Percentiles rank a stretch among this genome's conserved stretches.
Evolutionary conservation across 176 grass and related monocot species (phyloP).

Genomic region (Melocanna baccifera): DNA sequence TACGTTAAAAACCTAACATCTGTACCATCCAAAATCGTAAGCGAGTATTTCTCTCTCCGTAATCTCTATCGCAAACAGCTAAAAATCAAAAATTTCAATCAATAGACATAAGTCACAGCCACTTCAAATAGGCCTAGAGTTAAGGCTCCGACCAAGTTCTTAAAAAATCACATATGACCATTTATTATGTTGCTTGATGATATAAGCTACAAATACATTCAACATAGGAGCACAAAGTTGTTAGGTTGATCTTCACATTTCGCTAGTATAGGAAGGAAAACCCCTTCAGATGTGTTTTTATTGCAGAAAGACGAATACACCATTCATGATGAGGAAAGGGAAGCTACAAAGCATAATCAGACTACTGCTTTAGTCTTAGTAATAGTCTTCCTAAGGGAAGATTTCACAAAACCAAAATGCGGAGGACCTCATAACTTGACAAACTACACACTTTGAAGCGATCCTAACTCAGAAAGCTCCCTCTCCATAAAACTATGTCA

Average conservation of each 20-base stretch:
- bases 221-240: neutral
- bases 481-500: neutral
- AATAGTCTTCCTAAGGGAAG: neutral
- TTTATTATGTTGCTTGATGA: neutral
- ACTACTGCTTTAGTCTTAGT: too few species aligned
- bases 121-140: too few species aligned
- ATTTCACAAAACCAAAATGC: neutral
- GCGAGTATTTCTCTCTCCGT: too few species aligned
- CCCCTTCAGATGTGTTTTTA: neutral
- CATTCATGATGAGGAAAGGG: neutral
- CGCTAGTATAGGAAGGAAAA: neutral
- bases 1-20: too few species aligned
- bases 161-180: too few species aligned
- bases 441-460: neutral
- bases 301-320: neutral
- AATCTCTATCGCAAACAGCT: too few species aligned
- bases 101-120: too few species aligned
- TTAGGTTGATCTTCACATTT: slow-evolving; percentile 12
- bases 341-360: neutral
- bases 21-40: too few species aligned
- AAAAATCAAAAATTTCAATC: too few species aligned
- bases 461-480: neutral
- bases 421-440: slow-evolving; percentile 5
- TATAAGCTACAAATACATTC: too few species aligned
- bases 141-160: too few species aligned